Conservation (phyloP, 495 filamentous ascomycete species). For the Aspergillus kassunensis region DNA sequence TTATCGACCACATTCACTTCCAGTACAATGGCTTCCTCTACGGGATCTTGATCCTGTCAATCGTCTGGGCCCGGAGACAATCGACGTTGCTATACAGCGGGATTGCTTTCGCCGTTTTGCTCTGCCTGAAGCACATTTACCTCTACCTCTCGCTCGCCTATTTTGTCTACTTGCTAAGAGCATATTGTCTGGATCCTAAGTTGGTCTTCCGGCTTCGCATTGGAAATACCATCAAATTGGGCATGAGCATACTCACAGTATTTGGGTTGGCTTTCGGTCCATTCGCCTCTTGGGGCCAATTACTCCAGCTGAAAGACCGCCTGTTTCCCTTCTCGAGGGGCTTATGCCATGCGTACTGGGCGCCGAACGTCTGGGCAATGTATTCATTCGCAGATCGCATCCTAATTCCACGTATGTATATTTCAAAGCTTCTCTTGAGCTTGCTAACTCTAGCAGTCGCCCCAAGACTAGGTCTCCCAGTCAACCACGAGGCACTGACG, state of each 20-base stretch:
- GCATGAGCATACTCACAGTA: slow-evolving; percentile 63
- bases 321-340: slow-evolving; percentile 94
- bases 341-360: slow-evolving; percentile 97
- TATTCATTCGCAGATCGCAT: slow-evolving; percentile 88
- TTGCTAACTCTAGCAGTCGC: slow-evolving; percentile 55
- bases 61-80: slow-evolving; percentile 73
- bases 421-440: not conserved
- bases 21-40: slow-evolving; percentile 99
- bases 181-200: slow-evolving; percentile 79
- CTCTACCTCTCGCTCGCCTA: slow-evolving; percentile 95
- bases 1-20: slow-evolving; percentile 99
- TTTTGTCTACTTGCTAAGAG: slow-evolving; percentile 85
- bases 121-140: slow-evolving; percentile 98
- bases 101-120: slow-evolving; percentile 72
- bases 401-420: slow-evolving; percentile 67
- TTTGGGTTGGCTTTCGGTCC: slow-evolving; percentile 86
- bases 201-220: slow-evolving; percentile 74
- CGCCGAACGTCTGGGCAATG: slow-evolving; percentile 94
- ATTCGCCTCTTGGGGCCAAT: slow-evolving; percentile 77
- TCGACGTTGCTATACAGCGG: slow-evolving; percentile 76
- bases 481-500: slow-evolving; percentile 69
- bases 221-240: slow-evolving; percentile 77
- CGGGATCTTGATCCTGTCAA: slow-evolving; percentile 77
- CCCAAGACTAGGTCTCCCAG: slow-evolving; percentile 66
- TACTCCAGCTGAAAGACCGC: slow-evolving; percentile 79